A percentile compares a stretch with the other conserved stretches of the same genome.
phyloP scores from a whole-genome alignment of 1,284 basidiomycete species.

The Butyriboletus appendiculatus region DNA sequence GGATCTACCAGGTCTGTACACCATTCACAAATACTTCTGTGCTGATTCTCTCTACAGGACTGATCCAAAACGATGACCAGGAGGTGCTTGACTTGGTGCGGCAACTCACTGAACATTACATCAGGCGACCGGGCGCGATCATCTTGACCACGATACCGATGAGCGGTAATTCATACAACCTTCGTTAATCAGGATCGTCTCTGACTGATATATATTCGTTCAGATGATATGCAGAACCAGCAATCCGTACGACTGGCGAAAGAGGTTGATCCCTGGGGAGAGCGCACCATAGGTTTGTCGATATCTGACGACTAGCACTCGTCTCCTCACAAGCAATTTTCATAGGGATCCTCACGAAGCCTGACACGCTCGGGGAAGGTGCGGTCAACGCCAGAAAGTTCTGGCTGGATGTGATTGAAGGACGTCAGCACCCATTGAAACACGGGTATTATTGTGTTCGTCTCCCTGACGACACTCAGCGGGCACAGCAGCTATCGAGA shows the following conservation, averaged over 20 bases:
- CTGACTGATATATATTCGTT: not conserved
- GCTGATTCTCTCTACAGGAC: slow-evolving; percentile 36
- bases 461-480: slow-evolving; percentile 61
- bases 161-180: slow-evolving; percentile 44
- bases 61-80: slow-evolving; percentile 54
- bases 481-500: slow-evolving; percentile 39
- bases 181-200: not conserved
- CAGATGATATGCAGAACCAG: slow-evolving; percentile 71
- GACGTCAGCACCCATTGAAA: slow-evolving; percentile 41
- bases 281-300: slow-evolving; percentile 57
- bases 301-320: not conserved
- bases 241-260: slow-evolving; percentile 54
- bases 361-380: slow-evolving; percentile 52
- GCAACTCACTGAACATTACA: slow-evolving; percentile 47
- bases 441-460: slow-evolving; percentile 71
- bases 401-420: slow-evolving; percentile 58
- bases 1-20: slow-evolving; percentile 48
- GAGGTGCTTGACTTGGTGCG: slow-evolving; percentile 47
- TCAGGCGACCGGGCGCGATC: slow-evolving; percentile 47
- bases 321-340: not conserved
- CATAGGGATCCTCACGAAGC: slow-evolving; percentile 66
- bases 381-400: slow-evolving; percentile 41
- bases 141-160: slow-evolving; percentile 65
- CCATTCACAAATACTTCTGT: not conserved
- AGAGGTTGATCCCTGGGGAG: slow-evolving; percentile 50